Evolutionary conservation across 2,329 filamentous ascomycete species (phyloP), one percentile per base, ranked within the genome.

Genomic region (Xylariaceae sp.): DNA sequence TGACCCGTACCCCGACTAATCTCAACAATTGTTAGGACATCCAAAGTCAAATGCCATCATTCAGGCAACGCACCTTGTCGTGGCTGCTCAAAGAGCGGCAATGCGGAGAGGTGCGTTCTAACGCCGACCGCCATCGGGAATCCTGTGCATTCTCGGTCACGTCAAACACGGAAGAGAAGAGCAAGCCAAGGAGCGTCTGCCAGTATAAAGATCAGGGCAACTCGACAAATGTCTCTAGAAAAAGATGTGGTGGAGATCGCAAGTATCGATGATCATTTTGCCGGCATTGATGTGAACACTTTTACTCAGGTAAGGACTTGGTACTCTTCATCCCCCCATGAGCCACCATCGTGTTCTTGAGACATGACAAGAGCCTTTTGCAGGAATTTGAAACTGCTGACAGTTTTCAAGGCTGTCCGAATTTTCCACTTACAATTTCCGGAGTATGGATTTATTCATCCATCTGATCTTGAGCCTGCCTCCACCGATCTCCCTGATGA

Each of bases 31-130:
- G 43, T n/a, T 49, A 49, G 48, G 44, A 50, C 35, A 16, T 45
- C 50, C 1, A 52, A 52, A 22, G 42, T 50, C 14, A 52, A 52
- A 50, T 50, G 50, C 21, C 50, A 52, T 34, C 50, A 52, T 16
- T 22, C 37, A 1, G 50, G 47, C 14, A 42, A 44, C 33, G 35
- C 42, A 10, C 50, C 50, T 29, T 52, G 50, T 20, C 47, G 44
- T 20, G 47, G 47, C 4, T 52, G 50, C 41, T 22, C 21, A 5
- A 45, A 42, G 11, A 52, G 50, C 21, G 44, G 47, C 6, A 52
- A 50, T 25, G 33, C 47, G 3, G 22, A 22, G 14, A 43, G 32
- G 5, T 50, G 50, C n/a, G 33, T 50, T 16, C 47, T 50, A 19
- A 52, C 44, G 8, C 39, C 47, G 7, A 52, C 47, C 8, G 12